These are phyloP conservation scores for Triticum aestivum DNA, from an alignment of 176 grass and related monocot species.

Conservation along the genomic window DNA sequence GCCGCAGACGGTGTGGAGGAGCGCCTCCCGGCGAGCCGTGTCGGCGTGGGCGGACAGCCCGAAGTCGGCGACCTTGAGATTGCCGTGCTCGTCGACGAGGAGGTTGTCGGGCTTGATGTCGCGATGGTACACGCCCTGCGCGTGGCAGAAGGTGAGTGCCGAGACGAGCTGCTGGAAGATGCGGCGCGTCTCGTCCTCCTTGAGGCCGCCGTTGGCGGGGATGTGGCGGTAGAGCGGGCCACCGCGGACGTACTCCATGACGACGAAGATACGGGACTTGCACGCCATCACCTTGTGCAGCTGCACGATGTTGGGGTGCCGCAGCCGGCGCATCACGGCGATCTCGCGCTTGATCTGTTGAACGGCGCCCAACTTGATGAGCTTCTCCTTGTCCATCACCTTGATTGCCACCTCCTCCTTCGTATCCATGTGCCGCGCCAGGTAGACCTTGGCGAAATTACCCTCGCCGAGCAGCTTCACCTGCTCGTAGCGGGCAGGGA, in stretches of 20 bases:
- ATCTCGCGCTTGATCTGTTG: slow-evolving; percentile 62
- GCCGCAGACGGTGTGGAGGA: slow-evolving; percentile 60
- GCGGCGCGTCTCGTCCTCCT: slow-evolving; percentile 44
- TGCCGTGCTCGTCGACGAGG: slow-evolving; percentile 54
- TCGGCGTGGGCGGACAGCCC: slow-evolving; percentile 56
- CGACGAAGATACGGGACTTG: slow-evolving; percentile 51
- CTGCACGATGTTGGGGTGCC: slow-evolving; percentile 61
- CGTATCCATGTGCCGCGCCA: slow-evolving; percentile 10
- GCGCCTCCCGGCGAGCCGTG: slow-evolving; percentile 36
- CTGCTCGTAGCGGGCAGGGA: slow-evolving; percentile 42
- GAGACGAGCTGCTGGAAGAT: slow-evolving; percentile 66
- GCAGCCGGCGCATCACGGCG: slow-evolving; percentile 40
- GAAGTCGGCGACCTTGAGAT: slow-evolving; percentile 72
- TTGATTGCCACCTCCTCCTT: slow-evolving; percentile 60
- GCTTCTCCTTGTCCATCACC: slow-evolving; percentile 56
- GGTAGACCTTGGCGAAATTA: slow-evolving; percentile 68
- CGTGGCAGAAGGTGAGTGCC: slow-evolving; percentile 58
- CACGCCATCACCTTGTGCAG: slow-evolving; percentile 69
- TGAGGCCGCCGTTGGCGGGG: slow-evolving; percentile 18
- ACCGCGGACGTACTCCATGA: slow-evolving; percentile 70
- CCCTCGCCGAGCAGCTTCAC: slow-evolving; percentile 59
- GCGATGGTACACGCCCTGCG: slow-evolving; percentile 66
- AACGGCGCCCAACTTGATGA: slow-evolving; percentile 37
- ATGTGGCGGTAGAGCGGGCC: slow-evolving; percentile 50
- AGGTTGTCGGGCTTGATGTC: slow-evolving; percentile 81